Base-by-base conservation (phyloP, 768 basidiomycete species). In the Jaapia argillacea region DNA sequence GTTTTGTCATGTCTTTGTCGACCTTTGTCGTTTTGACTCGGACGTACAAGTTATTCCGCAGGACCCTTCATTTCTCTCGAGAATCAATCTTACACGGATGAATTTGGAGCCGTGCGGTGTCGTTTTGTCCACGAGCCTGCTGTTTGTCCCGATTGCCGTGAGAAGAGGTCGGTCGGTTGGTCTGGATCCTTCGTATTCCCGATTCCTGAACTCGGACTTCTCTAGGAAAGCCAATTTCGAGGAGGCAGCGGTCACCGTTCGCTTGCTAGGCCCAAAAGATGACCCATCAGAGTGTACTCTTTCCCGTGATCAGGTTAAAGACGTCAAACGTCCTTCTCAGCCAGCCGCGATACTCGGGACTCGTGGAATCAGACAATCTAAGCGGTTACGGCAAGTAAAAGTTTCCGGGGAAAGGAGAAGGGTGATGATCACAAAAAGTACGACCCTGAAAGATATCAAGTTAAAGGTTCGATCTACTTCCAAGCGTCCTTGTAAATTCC, bases 371-470 rank as follows among this genome's bases (percentile, higher is more conserved):
- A 70, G 82, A 49, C 81, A 85, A 45, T 89, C 87, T 16, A 78
- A 73, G 52, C 80, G 87, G 16, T 67, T 88, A 36, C 77, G 78
- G 36, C 70, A 74, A 52, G 68, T 67, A 13, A 72, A 72, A 55
- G 70, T 74, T 43, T 56, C 65, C 22, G 72, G 68, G 5, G 72
- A 73, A 51, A 62, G 65, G 48, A 69, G 68, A 45, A 72, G 61
- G 50, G 54, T 86, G 40, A 69, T 63, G 7, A 70, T 90, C 36
- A 64, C 66, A 36, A 88, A 85, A 58, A 56, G 61, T 24, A 86
- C 75, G 48, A 79, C 81, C 0, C 71, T 91, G 41, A 87, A 81
- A 57, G 85, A 89, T 13, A 75, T 90, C 52, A 89, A 88, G 59
- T 55, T 85, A 43, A 69, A 75, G 68, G 82, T 86, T 45, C 46